phyloP scores from a whole-genome alignment of 257 asterid species.

The Catharanthus roseus region DNA sequence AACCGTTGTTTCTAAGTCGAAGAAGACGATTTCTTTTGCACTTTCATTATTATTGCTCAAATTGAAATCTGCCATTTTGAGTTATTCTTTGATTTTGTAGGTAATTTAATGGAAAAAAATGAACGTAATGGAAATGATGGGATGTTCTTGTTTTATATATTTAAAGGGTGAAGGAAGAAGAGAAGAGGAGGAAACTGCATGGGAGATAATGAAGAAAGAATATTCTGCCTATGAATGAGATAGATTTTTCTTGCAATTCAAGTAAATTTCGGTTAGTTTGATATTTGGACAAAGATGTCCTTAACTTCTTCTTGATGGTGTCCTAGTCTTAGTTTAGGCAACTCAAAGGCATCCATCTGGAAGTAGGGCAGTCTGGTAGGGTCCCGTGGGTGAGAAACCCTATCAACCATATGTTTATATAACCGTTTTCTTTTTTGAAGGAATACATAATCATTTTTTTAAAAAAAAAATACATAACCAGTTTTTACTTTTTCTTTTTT shows the following conservation, averaged over 20 bases:
- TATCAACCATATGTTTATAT: too few relatives aligned
- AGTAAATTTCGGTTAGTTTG: conserved; percentile 41
- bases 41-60: conserved; percentile 15
- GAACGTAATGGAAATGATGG: conserved; percentile 4
- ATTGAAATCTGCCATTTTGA: conserved; percentile 29
- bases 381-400: too few relatives aligned
- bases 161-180: conserved; percentile 11
- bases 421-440: too few relatives aligned
- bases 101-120: not conserved
- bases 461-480: too few relatives aligned
- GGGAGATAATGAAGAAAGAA: conserved; percentile 34
- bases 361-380: not conserved
- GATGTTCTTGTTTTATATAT: not conserved
- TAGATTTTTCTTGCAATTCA: conserved; percentile 78
- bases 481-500: too few relatives aligned
- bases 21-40: conserved; percentile 69
- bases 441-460: too few relatives aligned
- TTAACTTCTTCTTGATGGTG: conserved; percentile 39
- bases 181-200: conserved; percentile 17
- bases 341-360: conserved; percentile 14
- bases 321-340: conserved; percentile 10
- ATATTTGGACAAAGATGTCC: conserved; percentile 45
- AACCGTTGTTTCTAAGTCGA: conserved; percentile 83
- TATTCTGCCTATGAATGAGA: conserved; percentile 40
- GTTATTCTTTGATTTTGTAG: not conserved